Conservation (phyloP, 257 asterid species). For the Jasminum sambac region DNA sequence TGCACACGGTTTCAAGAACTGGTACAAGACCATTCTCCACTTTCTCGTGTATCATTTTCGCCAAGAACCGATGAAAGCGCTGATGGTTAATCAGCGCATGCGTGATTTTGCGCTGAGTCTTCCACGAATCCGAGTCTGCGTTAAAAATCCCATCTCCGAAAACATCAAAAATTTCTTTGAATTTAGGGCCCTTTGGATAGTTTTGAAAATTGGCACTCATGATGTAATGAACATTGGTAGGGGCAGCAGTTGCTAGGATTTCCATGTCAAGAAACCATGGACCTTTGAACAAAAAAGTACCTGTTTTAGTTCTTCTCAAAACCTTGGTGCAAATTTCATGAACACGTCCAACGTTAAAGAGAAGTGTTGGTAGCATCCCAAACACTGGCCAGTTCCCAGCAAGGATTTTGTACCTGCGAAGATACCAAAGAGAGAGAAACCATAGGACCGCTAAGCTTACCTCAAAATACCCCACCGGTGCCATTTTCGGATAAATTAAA, state of each 20-base stretch:
- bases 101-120: constrained; percentile 44
- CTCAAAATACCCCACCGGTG: constrained; percentile 25
- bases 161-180: constrained; percentile 54
- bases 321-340: constrained; percentile 42
- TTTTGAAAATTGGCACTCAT: constrained; percentile 51
- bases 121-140: constrained; percentile 52
- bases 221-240: constrained; percentile 59
- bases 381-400: constrained; percentile 54
- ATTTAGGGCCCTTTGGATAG: constrained; percentile 54
- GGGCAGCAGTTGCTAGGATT: constrained; percentile 47
- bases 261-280: constrained; percentile 56
- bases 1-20: constrained; percentile 37
- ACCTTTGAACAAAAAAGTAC: constrained; percentile 48
- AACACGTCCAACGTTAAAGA: constrained; percentile 31
- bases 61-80: constrained; percentile 37
- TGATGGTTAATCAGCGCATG: constrained; percentile 41
- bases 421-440: constrained; percentile 36
- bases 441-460: constrained; percentile 34
- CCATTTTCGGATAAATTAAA: constrained; percentile 3
- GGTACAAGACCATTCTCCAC: constrained; percentile 52
- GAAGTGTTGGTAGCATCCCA: constrained; percentile 52
- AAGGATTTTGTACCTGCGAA: constrained; percentile 29
- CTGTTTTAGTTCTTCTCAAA: constrained; percentile 31
- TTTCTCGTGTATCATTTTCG: constrained; percentile 35
- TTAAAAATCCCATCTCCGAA: constrained; percentile 68